Percentiles rank a stretch among this genome's conserved stretches.
phyloP scores from a whole-genome alignment of 345 rosid species.

The Citrus sp. region DNA sequence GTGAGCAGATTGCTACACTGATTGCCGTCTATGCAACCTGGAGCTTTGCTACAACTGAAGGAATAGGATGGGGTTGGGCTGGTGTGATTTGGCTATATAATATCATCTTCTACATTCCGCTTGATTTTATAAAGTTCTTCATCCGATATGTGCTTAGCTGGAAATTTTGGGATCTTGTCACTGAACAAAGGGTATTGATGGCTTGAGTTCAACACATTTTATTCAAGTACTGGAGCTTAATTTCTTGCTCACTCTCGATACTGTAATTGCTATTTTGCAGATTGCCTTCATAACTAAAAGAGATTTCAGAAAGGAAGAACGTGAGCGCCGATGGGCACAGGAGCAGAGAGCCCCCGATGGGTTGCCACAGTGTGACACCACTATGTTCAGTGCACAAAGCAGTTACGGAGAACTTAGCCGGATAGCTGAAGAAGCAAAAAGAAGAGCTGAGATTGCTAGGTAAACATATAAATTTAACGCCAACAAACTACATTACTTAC shows the following conservation, averaged over 20 bases:
- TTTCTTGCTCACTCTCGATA: constrained; percentile 5
- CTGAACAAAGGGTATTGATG: constrained; percentile 50
- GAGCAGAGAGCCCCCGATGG: constrained; percentile 56
- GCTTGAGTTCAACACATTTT: neutral
- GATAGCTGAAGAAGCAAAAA: constrained; percentile 54
- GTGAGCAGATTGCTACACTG: constrained; percentile 46
- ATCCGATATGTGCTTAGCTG: constrained; percentile 47
- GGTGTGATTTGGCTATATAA: constrained; percentile 61
- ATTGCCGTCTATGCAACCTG: constrained; percentile 58
- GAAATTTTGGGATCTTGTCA: constrained; percentile 60
- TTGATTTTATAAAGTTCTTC: constrained; percentile 51
- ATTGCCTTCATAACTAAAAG: constrained; percentile 51
- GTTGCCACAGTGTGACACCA: constrained; percentile 38
- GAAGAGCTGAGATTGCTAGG: constrained; percentile 55
- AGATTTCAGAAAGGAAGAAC: constrained; percentile 48
- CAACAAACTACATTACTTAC: too few relatives aligned
- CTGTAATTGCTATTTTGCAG: constrained; percentile 20
- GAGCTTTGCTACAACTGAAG: constrained; percentile 49
- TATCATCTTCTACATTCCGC: constrained; percentile 44
- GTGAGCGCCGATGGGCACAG: constrained; percentile 53
- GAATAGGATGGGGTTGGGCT: constrained; percentile 66
- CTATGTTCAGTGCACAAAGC: constrained; percentile 40
- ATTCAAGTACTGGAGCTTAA: neutral
- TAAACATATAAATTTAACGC: neutral
- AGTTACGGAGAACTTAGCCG: constrained; percentile 35